A percentile compares a stretch with the other conserved stretches of the same genome.
phyloP scores from a whole-genome alignment of 768 basidiomycete genomes.

The Gloeostereum incarnatum region DNA sequence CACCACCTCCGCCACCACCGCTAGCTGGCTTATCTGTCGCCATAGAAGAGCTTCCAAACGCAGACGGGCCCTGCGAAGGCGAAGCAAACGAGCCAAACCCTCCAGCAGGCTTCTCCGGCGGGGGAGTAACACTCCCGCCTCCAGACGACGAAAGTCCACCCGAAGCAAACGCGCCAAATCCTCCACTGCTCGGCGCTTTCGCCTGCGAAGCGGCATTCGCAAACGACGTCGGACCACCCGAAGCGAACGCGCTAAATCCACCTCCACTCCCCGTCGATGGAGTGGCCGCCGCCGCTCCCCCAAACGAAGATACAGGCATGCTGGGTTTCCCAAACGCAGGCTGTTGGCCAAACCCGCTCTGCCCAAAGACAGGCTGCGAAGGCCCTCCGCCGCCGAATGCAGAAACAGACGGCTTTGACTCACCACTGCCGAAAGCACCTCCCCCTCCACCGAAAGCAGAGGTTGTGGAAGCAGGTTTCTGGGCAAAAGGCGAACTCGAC shows the following conservation, averaged over 20 bases:
- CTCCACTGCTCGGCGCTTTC: slow-evolving; percentile 13
- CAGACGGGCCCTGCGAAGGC: too few species aligned
- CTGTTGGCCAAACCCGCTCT: slow-evolving; percentile 7
- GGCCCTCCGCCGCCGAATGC: slow-evolving; percentile 10
- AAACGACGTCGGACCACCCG: slow-evolving; percentile 1
- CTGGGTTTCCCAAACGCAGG: slow-evolving; percentile 8
- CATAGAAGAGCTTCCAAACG: neutral
- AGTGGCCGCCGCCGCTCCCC: slow-evolving; percentile 20
- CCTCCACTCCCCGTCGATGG: slow-evolving; percentile 12
- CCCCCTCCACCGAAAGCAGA: neutral
- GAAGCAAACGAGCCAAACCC: too few species aligned
- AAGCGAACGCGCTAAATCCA: slow-evolving; percentile 6
- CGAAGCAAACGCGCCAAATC: slow-evolving; percentile 25
- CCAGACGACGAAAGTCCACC: slow-evolving; percentile 13
- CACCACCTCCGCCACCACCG: slow-evolving; percentile 5
- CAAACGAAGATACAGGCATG: slow-evolving; percentile 15
- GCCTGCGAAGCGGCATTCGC: slow-evolving; percentile 4
- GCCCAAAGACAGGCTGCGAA: slow-evolving; percentile 26
- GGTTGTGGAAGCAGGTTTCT: slow-evolving; percentile 9
- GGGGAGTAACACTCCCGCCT: too few species aligned
- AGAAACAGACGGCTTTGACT: too few species aligned
- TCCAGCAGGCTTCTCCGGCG: too few species aligned
- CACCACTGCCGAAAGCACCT: too few species aligned
- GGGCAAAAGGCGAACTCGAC: slow-evolving; percentile 6
- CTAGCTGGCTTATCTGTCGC: slow-evolving; percentile 10